These are phyloP conservation scores for Dothiorella sarmentorum DNA, from an alignment of 2,329 filamentous ascomycete genomes.

Conservation along the genomic window DNA sequence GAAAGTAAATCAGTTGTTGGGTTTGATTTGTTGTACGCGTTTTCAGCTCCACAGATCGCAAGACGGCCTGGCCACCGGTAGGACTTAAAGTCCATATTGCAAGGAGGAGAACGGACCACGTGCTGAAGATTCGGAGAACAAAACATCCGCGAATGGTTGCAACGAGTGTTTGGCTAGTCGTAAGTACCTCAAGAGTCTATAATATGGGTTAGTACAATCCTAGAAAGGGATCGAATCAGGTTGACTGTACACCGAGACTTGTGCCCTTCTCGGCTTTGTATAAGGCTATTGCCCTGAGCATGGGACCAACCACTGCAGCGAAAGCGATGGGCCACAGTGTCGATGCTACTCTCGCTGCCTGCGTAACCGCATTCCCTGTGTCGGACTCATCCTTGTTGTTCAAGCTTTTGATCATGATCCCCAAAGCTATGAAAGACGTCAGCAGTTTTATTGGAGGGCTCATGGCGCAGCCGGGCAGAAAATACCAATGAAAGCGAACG, in stretches of 20 bases:
- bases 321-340: conserved; percentile 3
- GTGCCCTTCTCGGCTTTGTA: not conserved
- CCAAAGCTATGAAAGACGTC: too few relatives aligned
- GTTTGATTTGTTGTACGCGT: not conserved
- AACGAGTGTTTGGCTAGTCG: not conserved
- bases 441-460: too few relatives aligned
- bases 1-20: not conserved
- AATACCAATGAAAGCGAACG: too few relatives aligned
- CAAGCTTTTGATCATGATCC: too few relatives aligned
- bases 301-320: not conserved
- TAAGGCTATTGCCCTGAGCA: not conserved
- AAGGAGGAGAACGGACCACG: not conserved
- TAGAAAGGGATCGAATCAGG: too few relatives aligned
- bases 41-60: not conserved
- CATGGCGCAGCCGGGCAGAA: too few relatives aligned
- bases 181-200: not conserved
- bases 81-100: not conserved
- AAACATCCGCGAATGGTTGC: not conserved
- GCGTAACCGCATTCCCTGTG: too few relatives aligned
- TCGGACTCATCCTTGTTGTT: too few relatives aligned
- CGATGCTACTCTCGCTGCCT: too few relatives aligned
- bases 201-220: not conserved
- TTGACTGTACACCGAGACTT: not conserved
- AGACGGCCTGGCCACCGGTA: not conserved
- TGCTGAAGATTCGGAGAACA: not conserved